Evolutionary conservation across 2,329 filamentous ascomycete genomes (phyloP), one percentile per base, ranked within the genome.

Genomic region (Exophiala dermatitidis): DNA sequence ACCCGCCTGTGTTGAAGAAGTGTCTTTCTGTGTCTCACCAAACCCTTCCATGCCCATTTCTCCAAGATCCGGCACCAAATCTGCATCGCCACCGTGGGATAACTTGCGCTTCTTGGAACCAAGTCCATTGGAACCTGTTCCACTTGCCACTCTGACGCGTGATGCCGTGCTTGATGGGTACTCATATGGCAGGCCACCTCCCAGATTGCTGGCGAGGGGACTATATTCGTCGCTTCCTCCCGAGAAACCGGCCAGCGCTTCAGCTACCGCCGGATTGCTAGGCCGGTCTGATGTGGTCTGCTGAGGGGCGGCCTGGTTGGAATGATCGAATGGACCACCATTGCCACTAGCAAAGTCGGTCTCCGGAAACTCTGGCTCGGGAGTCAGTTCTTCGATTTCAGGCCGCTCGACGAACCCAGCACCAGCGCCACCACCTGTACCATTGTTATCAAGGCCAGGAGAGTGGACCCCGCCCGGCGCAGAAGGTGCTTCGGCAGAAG

Each of bases 21-120:
- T 7, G 43, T 30, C 28, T 12, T 10, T 10, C 42, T 34, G 36
- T 33, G 29, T 30, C 30, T 41, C 29, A 5, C 54, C 61, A 40
- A 59, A 58, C 2, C 52, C 57, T 29, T 56, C 60, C 47, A 63
- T 60, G 10, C 61, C 61, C 61, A 63, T 62, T 12, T 53, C 61
- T 19, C 61, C 61, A 2, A 63, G 48, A 50, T 63, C 61, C 31
- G 61, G 61, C 1, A 76, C 73, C 60, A 74, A 76, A 38, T 74
- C 72, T 40, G 70, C 68, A 44, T 69, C 72, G 26, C 61, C 19
- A 19, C 19, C 64, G 58, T 73, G 69, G 6, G 68, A 69, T 33
- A 77, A 64, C 61, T 79, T 80, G 42, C 77, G 71, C 59, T 74
- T 75, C 62, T 77, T 77, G 9, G 67, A 64, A 52, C 68, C 69